Evolutionary conservation across 352 stramenopile genomes (phyloP).

Genomic region (Thalassiosira livingstoniorum): DNA sequence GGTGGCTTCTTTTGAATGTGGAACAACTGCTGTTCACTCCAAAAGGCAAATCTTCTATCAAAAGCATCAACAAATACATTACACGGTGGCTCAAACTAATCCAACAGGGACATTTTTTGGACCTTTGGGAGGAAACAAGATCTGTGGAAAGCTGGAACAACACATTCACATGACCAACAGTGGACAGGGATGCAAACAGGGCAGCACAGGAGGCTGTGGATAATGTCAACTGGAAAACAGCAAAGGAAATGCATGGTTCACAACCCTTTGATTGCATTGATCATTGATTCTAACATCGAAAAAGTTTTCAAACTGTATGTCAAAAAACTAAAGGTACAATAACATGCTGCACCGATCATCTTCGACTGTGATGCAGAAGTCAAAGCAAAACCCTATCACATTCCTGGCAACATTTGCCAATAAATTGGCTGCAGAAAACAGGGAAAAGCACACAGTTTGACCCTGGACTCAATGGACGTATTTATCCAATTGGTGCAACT

Average conservation of each 20-base stretch:
- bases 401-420: slow-evolving; percentile 37
- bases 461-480: slow-evolving; percentile 30
- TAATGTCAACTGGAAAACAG: slow-evolving; percentile 8
- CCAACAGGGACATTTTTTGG: background rate
- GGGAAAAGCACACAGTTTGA: too few relatives aligned
- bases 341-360: too few relatives aligned
- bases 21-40: background rate
- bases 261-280: background rate
- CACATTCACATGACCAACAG: background rate
- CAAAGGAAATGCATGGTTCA: background rate
- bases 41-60: background rate
- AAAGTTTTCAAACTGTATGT: background rate
- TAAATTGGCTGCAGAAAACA: slow-evolving; percentile 16
- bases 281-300: background rate
- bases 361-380: too few relatives aligned
- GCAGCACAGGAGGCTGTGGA: background rate
- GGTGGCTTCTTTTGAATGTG: background rate
- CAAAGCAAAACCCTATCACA: background rate
- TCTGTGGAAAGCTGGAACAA: background rate
- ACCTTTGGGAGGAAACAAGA: background rate
- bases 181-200: background rate
- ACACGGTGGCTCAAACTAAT: background rate
- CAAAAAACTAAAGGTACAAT: background rate
- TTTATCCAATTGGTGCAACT: slow-evolving; percentile 32
- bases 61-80: background rate